A percentile compares a stretch with the other conserved stretches of the same genome.
phyloP scores from a whole-genome alignment of 441 rosid genomes.

The Eruca vesicaria region DNA sequence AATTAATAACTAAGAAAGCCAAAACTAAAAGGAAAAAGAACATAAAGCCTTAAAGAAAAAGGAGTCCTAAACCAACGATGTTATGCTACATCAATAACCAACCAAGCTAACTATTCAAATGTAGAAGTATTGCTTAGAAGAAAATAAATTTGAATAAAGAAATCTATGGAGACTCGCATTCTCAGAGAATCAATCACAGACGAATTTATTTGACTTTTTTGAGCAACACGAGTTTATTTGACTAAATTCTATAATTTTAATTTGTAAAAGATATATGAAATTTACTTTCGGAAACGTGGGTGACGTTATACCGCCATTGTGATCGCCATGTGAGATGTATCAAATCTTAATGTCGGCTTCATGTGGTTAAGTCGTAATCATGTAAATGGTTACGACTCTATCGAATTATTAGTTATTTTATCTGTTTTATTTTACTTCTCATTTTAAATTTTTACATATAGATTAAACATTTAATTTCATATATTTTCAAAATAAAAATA shows the following conservation, averaged over 20 bases:
- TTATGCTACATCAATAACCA: no score
- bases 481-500: no score
- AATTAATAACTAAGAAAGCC: no score
- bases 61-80: no score
- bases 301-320: slow-evolving; percentile 24
- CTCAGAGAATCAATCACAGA: not conserved
- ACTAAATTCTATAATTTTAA: not conserved
- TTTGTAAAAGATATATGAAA: not conserved
- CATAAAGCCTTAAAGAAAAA: no score
- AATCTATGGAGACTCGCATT: not conserved
- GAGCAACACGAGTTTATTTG: not conserved
- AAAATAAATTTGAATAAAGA: not conserved
- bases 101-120: not conserved
- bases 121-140: not conserved
- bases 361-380: slow-evolving; percentile 33
- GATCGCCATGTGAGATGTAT: slow-evolving; percentile 32
- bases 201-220: no score
- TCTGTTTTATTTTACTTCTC: no score
- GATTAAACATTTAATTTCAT: no score
- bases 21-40: no score
- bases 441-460: no score
- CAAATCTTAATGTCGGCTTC: slow-evolving; percentile 26
- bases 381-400: slow-evolving; percentile 26
- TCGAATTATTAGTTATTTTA: not conserved
- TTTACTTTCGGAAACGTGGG: slow-evolving; percentile 29